A percentile compares a stretch with the other conserved stretches of the same genome.
phyloP scores from a whole-genome alignment of 805 yeast species.

The Schwanniomyces sp. region DNA sequence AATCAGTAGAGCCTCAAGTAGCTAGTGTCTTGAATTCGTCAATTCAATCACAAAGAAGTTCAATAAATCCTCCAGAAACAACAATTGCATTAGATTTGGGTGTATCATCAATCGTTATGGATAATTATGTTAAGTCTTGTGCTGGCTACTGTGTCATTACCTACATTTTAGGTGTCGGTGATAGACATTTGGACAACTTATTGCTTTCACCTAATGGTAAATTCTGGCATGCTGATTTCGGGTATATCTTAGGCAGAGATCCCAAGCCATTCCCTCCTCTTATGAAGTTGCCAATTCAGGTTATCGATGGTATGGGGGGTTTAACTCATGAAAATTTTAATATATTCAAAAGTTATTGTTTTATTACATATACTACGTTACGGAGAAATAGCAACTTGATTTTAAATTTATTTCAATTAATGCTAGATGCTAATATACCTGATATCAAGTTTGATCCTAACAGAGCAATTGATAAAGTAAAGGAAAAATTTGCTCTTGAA shows the following conservation, averaged over 20 bases:
- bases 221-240: slow-evolving; percentile 97
- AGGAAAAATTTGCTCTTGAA: slow-evolving; percentile 90
- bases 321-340: slow-evolving; percentile 79
- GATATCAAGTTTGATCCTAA: slow-evolving; percentile 82
- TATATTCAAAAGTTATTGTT: slow-evolving; percentile 88
- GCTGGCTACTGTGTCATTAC: slow-evolving; percentile 98
- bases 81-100: slow-evolving; percentile 41
- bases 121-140: slow-evolving; percentile 89
- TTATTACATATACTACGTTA: slow-evolving; percentile 87
- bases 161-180: slow-evolving; percentile 93
- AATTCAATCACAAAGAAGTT: slow-evolving; percentile 9
- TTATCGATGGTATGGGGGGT: slow-evolving; percentile 98
- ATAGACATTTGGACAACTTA: slow-evolving; percentile 90
- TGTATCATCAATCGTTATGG: slow-evolving; percentile 73
- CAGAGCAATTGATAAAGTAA: slow-evolving; percentile 85
- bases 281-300: slow-evolving; percentile 96
- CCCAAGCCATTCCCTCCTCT: slow-evolving; percentile 99
- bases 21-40: slow-evolving; percentile 18
- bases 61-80: slow-evolving; percentile 23
- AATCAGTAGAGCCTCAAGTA: slow-evolving; percentile 25
- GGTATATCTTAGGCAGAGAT: slow-evolving; percentile 93
- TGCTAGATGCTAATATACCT: slow-evolving; percentile 92
- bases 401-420: slow-evolving; percentile 84
- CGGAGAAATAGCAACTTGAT: slow-evolving; percentile 89
- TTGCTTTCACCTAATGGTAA: slow-evolving; percentile 75